These are phyloP conservation scores for Lipomyces yamadae DNA, from an alignment of 805 yeast genomes.

Conservation along the genomic window DNA sequence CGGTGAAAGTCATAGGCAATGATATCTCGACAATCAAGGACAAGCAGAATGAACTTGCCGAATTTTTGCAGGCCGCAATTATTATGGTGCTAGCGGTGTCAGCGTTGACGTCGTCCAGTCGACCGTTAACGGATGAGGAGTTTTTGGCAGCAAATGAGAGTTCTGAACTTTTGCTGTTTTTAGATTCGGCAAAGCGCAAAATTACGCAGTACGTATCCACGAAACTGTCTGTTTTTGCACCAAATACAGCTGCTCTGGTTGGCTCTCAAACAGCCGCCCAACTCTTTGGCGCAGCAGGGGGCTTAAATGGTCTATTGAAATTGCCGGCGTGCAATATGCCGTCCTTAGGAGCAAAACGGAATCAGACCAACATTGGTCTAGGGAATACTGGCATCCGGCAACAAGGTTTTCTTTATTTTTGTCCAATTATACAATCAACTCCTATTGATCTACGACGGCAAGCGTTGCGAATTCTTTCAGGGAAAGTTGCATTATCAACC, in stretches of 20 bases:
- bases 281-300: conserved; percentile 69
- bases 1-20: conserved; percentile 58
- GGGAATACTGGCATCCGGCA: conserved; percentile 59
- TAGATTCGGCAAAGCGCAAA: conserved; percentile 51
- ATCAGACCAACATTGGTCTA: conserved; percentile 47
- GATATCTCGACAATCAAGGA: conserved; percentile 46
- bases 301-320: conserved; percentile 63
- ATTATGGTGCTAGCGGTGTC: conserved; percentile 76
- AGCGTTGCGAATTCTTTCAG: conserved; percentile 78
- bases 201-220: conserved; percentile 62
- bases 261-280: conserved; percentile 78
- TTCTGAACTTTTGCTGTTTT: conserved; percentile 54
- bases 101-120: conserved; percentile 56
- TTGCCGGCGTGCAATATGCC: conserved; percentile 87
- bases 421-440: conserved; percentile 62
- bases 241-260: conserved; percentile 73
- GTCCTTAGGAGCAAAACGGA: conserved; percentile 65
- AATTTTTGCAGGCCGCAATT: conserved; percentile 64
- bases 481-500: conserved; percentile 80
- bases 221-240: conserved; percentile 67
- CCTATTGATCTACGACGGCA: conserved; percentile 65
- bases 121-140: conserved; percentile 45
- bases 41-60: conserved; percentile 46
- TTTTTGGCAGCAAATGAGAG: conserved; percentile 51
- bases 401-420: conserved; percentile 69